Conservation (phyloP, 148 eudicot species). For the Diospyros kaki region DNA sequence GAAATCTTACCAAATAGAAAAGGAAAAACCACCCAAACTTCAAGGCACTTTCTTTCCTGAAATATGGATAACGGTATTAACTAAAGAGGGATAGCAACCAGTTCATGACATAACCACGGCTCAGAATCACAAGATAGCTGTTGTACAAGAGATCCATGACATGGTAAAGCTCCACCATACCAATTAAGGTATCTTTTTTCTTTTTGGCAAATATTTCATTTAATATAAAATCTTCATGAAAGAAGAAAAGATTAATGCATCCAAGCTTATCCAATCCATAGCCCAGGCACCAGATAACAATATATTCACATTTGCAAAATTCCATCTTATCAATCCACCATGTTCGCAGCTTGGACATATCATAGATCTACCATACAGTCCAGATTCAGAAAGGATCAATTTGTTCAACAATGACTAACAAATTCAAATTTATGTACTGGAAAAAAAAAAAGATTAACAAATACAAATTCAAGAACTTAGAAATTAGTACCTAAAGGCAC, state of each 20-base stretch:
- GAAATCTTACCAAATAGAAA: slow-evolving; percentile 52
- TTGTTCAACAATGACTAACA: not conserved
- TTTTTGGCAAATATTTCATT: not conserved
- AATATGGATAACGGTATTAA: slow-evolving; percentile 8
- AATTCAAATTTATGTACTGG: not conserved
- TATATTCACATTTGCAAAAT: not conserved
- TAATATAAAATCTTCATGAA: not conserved
- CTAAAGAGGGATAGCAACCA: not conserved
- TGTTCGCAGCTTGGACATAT: no score
- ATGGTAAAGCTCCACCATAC: not conserved
- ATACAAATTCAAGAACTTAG: not conserved
- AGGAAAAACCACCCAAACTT: slow-evolving; percentile 76
- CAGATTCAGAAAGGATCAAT: not conserved
- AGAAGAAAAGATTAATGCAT: not conserved
- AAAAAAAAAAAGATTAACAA: no score
- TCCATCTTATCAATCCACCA: not conserved
- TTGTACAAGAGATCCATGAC: not conserved
- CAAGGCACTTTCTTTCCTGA: slow-evolving; percentile 81
- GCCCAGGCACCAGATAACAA: not conserved
- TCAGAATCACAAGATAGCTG: not conserved
- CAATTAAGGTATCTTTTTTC: not conserved
- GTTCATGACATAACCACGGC: not conserved
- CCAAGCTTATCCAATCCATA: not conserved
- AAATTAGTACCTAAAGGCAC: slow-evolving; percentile 69
- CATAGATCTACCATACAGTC: not conserved